phyloP scores from a whole-genome alignment of 106 monocot genomes.

The Dioscorea dumetorum region DNA sequence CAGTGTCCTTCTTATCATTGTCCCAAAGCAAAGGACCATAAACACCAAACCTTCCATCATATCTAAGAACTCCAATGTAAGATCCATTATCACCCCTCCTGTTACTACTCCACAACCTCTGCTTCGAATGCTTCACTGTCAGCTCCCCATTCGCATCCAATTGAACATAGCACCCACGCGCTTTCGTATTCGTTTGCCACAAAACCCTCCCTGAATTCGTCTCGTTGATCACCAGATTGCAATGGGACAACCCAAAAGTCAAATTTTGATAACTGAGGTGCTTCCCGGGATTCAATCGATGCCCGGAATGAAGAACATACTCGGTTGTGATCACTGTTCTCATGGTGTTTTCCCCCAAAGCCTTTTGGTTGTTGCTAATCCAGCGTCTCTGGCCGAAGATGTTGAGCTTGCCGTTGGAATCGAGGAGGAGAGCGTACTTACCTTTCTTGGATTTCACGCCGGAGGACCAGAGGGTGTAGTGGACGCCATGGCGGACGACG shows the following conservation, averaged over 20 bases:
- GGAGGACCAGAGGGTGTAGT: constrained; percentile 29
- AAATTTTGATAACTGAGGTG: constrained; percentile 17
- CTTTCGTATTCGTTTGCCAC: constrained; percentile 28
- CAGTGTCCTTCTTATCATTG: neutral
- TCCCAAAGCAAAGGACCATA: constrained; percentile 26
- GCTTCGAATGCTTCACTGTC: constrained; percentile 1
- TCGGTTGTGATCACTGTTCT: neutral
- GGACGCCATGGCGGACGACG: constrained; percentile 20
- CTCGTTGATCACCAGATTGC: constrained; percentile 21
- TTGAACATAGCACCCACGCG: constrained; percentile 13
- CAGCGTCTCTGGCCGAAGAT: constrained; percentile 20
- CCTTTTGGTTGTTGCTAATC: constrained; percentile 18
- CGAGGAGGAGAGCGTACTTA: constrained; percentile 26
- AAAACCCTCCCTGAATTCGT: constrained; percentile 1
- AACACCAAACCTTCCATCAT: constrained; percentile 22
- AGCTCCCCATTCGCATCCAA: constrained; percentile 17
- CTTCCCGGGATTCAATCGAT: constrained; percentile 1
- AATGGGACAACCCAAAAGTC: constrained; percentile 7
- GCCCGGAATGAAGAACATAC: constrained; percentile 19
- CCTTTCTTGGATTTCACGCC: constrained; percentile 19
- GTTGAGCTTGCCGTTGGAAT: constrained; percentile 11
- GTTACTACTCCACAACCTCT: constrained; percentile 23
- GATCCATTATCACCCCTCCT: constrained; percentile 6
- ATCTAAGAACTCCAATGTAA: constrained; percentile 17
- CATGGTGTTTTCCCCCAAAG: neutral